phyloP scores from a whole-genome alignment of 257 asterid genomes.

The Scutellaria barbata region DNA sequence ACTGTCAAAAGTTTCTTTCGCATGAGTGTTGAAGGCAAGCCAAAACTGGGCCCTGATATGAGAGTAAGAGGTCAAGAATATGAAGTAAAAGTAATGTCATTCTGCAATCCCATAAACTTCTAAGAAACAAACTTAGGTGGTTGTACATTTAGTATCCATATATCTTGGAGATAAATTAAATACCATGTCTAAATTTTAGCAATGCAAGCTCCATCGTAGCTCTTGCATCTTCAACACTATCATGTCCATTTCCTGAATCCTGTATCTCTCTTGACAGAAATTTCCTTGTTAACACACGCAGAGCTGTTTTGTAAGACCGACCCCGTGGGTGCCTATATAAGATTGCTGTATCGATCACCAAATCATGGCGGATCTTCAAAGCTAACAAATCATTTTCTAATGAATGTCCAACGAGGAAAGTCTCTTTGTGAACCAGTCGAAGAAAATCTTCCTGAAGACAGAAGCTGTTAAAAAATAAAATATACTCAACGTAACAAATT shows the following conservation, averaged over 20 bases:
- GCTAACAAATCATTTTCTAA: constrained; percentile 92
- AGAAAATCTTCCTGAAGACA: constrained; percentile 77
- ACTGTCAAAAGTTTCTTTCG: constrained; percentile 78
- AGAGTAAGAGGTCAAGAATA: constrained; percentile 30
- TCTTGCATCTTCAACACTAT: constrained; percentile 93
- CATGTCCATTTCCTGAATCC: constrained; percentile 89
- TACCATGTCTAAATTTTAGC: constrained; percentile 52
- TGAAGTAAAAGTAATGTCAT: not conserved
- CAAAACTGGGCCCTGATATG: constrained; percentile 83
- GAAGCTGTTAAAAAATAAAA: constrained; percentile 32
- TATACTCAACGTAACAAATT: not conserved
- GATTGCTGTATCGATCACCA: constrained; percentile 92
- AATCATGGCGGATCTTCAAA: constrained; percentile 73
- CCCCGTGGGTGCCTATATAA: constrained; percentile 91
- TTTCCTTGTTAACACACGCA: constrained; percentile 78
- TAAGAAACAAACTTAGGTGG: constrained; percentile 1
- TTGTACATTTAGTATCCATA: constrained; percentile 6
- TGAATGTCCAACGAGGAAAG: constrained; percentile 93
- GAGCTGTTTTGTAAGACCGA: constrained; percentile 80
- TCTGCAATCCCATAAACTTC: not conserved
- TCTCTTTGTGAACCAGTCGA: constrained; percentile 76
- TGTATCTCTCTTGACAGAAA: constrained; percentile 86
- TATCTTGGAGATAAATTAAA: constrained; percentile 8
- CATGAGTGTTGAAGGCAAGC: constrained; percentile 62
- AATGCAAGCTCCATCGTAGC: constrained; percentile 88